Base-by-base conservation (phyloP, 257 asterid species). In the Anisodus tanguticus region DNA sequence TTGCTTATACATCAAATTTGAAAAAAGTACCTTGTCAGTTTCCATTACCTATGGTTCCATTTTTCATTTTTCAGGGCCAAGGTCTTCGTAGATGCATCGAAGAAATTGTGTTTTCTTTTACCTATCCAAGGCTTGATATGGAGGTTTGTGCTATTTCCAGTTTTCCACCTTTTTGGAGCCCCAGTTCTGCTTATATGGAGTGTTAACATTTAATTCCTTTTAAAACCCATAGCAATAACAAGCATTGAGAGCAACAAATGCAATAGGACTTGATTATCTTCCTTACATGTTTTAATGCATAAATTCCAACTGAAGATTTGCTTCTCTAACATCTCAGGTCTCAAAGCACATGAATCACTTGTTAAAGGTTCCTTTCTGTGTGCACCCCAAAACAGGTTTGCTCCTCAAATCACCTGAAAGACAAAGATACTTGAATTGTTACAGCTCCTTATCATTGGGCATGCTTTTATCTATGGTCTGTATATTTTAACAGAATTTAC, bases 101-200 rank as follows among this genome's bases (percentile, higher is more conserved):
- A 88, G 98, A 96, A 91, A 93, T 96, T 81, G 94, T 92, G 58
- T 93, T 96, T 86, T 64, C 95, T 66, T 95, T 89, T 84, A 94
- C 97, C 87, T 96, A 94, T 88, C 98, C 98, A 45, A 91, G 99
- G 85, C 93, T 96, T 87, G 99, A 96, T 90, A 86, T 90, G 95
- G 98, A 93, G 97, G 99, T 96, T 83, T 64, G 88, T 84, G 57
- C 49, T 81, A 71, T 74, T 43, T 74, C n/a, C 31, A 26, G 8
- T 47, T 57, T 67, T 59, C 67, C 7, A 8, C 79, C 37, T 66
- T 4, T 76, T 66, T 31, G 78, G 63, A 49, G 22, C 17, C 22
- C 80, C 16, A 19, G 8, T 60, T 54, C n/a, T 82, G 51, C 35
- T 26, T 70, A 12, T 71, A 19, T 70, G 51, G 78, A 13, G 35